Percentiles rank a stretch among this genome's conserved stretches.
These are phyloP conservation scores for Leccinum proximum DNA, from an alignment of 1,284 basidiomycete species.

Conservation along the genomic window DNA sequence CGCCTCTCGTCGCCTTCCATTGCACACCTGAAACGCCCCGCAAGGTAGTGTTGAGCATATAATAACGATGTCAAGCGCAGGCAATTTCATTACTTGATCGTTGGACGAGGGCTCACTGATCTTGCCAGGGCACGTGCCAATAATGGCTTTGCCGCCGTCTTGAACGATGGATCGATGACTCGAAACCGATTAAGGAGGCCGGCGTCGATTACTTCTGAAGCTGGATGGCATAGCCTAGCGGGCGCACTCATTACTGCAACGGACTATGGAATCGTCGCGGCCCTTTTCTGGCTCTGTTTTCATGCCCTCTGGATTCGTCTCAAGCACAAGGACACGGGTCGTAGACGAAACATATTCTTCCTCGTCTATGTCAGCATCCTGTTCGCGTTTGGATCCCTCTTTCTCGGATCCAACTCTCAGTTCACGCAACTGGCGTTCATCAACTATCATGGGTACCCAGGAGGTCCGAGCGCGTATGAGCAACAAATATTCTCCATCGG, in stretches of 20 bases:
- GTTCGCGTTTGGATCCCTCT: constrained; percentile 30
- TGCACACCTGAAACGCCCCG: constrained; percentile 6
- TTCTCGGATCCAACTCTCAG: constrained; percentile 25
- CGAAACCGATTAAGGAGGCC: too few relatives aligned
- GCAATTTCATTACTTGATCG: neutral
- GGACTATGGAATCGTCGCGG: constrained; percentile 25
- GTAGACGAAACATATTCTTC: constrained; percentile 17
- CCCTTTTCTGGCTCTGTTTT: constrained; percentile 26
- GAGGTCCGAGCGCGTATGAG: constrained; percentile 26
- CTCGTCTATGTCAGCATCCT: constrained; percentile 26
- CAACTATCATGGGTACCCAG: constrained; percentile 31
- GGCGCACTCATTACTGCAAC: constrained; percentile 26
- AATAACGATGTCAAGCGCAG: constrained; percentile 5
- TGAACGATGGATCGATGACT: too few relatives aligned
- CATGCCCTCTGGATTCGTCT: constrained; percentile 20
- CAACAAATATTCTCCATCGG: constrained; percentile 22
- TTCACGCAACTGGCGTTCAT: constrained; percentile 33
- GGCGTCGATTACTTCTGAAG: too few relatives aligned
- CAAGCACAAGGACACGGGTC: constrained; percentile 10
- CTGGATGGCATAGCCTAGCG: constrained; percentile 9
- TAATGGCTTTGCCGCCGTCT: too few relatives aligned
- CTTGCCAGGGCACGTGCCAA: too few relatives aligned
- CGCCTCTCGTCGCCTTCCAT: neutral
- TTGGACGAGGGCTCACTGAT: too few relatives aligned
- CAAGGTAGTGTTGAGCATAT: neutral